Evolutionary conservation across 73 alveolate species (phyloP).

Genomic region (Strombidium stylifer): DNA sequence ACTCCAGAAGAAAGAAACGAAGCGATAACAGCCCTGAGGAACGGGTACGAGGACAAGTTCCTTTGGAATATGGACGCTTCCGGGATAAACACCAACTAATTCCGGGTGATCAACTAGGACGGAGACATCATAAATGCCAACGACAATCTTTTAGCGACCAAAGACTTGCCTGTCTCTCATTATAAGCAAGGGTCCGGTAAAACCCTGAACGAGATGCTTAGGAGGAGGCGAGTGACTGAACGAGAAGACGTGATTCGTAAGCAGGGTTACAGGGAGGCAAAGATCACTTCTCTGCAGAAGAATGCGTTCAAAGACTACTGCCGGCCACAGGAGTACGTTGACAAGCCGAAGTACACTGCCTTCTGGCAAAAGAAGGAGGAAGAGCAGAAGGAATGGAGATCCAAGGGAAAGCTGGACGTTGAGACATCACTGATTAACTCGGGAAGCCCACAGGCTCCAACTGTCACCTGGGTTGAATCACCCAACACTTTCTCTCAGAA

Average conservation of each 20-base stretch:
- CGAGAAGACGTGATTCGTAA: no score
- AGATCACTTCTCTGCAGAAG: no score
- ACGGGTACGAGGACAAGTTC: conserved; percentile 49
- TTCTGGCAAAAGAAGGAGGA: conserved; percentile 58
- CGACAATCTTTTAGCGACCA: no score
- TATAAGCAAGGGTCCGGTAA: no score
- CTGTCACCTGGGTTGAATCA: conserved; percentile 57
- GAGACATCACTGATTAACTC: conserved; percentile 36
- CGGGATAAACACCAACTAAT: no score
- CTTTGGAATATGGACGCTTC: conserved; percentile 78
- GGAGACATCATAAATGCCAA: no score
- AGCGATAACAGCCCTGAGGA: conserved; percentile 34
- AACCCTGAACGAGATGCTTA: no score
- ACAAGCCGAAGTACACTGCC: conserved; percentile 45
- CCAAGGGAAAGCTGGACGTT: conserved; percentile 42
- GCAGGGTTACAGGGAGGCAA: no score
- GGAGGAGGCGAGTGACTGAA: no score
- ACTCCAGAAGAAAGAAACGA: conserved; percentile 55
- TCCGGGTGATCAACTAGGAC: no score
- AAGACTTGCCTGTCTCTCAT: no score
- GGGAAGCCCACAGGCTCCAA: conserved; percentile 51
- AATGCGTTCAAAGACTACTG: no score
- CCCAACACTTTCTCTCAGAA: conserved; percentile 33
- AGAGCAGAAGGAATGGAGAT: conserved; percentile 24
- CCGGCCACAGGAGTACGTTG: conserved; percentile 20